Base-by-base conservation (phyloP, 768 basidiomycete species). In the Epithele typhae region DNA sequence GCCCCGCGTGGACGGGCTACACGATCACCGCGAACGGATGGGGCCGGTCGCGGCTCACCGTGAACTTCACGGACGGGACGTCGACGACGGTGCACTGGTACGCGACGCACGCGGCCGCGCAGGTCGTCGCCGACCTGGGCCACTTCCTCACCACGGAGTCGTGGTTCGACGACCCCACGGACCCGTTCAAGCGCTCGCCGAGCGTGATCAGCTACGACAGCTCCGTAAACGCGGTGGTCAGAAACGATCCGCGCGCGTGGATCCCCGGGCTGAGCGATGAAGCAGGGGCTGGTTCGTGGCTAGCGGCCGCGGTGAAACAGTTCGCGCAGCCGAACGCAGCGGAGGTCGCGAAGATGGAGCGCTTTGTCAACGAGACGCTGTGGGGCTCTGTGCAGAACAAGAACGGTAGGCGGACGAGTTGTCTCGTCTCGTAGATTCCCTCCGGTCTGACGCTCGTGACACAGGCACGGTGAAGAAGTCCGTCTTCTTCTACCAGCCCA, bases 201-300 rank as follows among this genome's bases (percentile, higher is more conserved):
- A 74, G 74, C 5, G 72, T 77, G 17, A 76, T 78, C 46, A 75
- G 71, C 50, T 80, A 76, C 51, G 78, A 80, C 49, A 67, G 77
- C 8, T 64, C 73, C 44, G 74, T 72, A 3, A 73, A 78, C 49
- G 72, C 72, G 7, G 47, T 71, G 1, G 76, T 80, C 1, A 68
- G 59, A 51, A 70, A 79, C 52, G 78, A 78, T 45, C 67, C 75
- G 12, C 59, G 78, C 32, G 76, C 76, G 12, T 80, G 78, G 78
- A 80, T 80, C 42, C 72, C 76, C n/a, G 78, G 78, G 0, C 54
- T 79, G 48, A 77, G 75, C 40, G 77, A 80, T 52, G 78, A 80
- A 58, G 78, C 74, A n/a, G 78, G 78, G 23, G 77, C 78, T 0
- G 77, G 77, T 10, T 77, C 76, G 19, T 79, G 76, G 76, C 55